Evolutionary conservation across 2,329 filamentous ascomycete genomes (phyloP), one percentile per base, ranked within the genome.

Genomic region (Pyricularia pennisetigena): DNA sequence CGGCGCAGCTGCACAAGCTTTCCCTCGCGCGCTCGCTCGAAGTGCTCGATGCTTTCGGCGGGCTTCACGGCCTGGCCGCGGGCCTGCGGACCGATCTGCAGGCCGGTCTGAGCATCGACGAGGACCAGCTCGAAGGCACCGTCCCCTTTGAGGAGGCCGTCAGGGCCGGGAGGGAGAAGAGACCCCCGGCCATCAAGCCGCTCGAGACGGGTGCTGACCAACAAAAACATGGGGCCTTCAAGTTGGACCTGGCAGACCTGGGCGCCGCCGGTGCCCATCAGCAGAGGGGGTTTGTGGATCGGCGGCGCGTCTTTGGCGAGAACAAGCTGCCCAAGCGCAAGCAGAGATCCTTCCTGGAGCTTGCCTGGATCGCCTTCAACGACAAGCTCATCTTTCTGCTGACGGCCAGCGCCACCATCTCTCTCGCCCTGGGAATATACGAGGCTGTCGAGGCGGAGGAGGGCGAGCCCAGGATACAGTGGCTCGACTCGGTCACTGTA

Each of bases 301-400:
- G 68, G 8, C 64, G 64, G 61, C 63, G 64, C 23, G 10, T 68
- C 24, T 68, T 68, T 61, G 68, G 68, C 64, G 62, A 63, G 35
- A 68, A 68, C 54, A 63, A 16, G 29, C 64, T 68, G 68, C 68
- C 68, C 35, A 57, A 66, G 68, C 64, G 57, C 49, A 68, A 68
- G 64, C 59, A 63, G 14, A 66, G 41, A 41, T 35, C 68, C 28
- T 68, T 68, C 64, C 23, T 63, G 28, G 30, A 35, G 30, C 61
- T 68, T 26, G 61, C 61, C 1, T 68, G 68, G 68, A 63, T 62
- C 32, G 68, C 68, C 64, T 68, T 68, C 54, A 68, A 68, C 41
- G 68, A 68, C 64, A 68, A 66, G 68, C 68, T 68, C 54, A 68
- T 68, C 64, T 68, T 68, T 59, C 54, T 68, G 23, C 30, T 68